Evolutionary conservation across 148 eudicot genomes (phyloP).

Genomic region (Dianthus caryophyllus): DNA sequence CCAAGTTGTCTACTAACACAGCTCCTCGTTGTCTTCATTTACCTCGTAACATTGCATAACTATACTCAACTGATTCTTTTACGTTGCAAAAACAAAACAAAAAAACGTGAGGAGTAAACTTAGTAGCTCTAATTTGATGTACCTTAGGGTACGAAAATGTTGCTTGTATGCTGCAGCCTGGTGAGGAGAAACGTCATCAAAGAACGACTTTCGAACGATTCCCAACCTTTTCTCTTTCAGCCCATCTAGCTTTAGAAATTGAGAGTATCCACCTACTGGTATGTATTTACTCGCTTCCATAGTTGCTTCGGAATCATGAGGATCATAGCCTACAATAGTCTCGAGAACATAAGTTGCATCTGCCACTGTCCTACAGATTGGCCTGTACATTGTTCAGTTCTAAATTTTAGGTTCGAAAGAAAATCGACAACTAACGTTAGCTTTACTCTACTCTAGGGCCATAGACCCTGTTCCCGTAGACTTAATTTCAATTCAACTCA

Average conservation of each 20-base stretch:
- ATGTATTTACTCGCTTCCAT: conserved; percentile 25
- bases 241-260: conserved; percentile 33
- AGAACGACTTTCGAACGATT: conserved; percentile 31
- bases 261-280: conserved; percentile 40
- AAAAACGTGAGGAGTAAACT: too few relatives aligned
- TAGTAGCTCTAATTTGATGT: not conserved
- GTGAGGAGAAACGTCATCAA: conserved; percentile 5
- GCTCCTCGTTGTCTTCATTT: conserved; percentile 37
- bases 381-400: conserved; percentile 31
- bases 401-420: not conserved
- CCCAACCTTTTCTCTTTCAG: conserved; percentile 38
- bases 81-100: too few relatives aligned
- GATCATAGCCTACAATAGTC: conserved; percentile 40
- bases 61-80: too few relatives aligned
- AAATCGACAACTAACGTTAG: too few relatives aligned
- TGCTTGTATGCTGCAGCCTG: conserved; percentile 14
- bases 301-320: conserved; percentile 37
- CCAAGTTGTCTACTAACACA: conserved; percentile 35
- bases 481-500: too few relatives aligned
- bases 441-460: too few relatives aligned
- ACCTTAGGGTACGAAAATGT: conserved; percentile 39
- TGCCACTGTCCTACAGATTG: conserved; percentile 46
- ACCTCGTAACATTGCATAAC: too few relatives aligned
- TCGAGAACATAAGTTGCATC: conserved; percentile 50
- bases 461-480: too few relatives aligned